A percentile compares a stretch with the other conserved stretches of the same genome.
These are phyloP conservation scores for Yamadazyma membranifaciens DNA, from an alignment of 1,139 yeast species.

Conservation along the genomic window DNA sequence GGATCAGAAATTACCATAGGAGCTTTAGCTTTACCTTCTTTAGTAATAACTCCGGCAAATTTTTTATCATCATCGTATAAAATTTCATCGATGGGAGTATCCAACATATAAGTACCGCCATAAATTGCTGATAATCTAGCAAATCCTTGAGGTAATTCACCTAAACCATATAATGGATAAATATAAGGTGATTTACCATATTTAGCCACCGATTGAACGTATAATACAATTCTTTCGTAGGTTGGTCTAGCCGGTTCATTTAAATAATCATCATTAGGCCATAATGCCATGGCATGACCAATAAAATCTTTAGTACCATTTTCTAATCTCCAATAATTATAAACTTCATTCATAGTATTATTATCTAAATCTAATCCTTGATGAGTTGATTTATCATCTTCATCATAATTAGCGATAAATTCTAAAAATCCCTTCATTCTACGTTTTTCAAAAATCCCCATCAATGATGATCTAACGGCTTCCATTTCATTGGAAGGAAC, in stretches of 20 bases:
- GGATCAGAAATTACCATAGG: slow-evolving; percentile 97
- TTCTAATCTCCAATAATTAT: slow-evolving; percentile 86
- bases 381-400: slow-evolving; percentile 76
- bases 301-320: slow-evolving; percentile 93
- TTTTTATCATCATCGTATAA: slow-evolving; percentile 64
- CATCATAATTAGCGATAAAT: slow-evolving; percentile 80
- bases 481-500: slow-evolving; percentile 92
- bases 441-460: slow-evolving; percentile 96
- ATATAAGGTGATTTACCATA: slow-evolving; percentile 96
- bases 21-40: slow-evolving; percentile 89
- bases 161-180: slow-evolving; percentile 94
- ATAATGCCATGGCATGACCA: slow-evolving; percentile 98
- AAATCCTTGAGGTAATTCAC: slow-evolving; percentile 98
- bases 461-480: slow-evolving; percentile 86
- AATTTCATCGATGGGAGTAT: slow-evolving; percentile 90
- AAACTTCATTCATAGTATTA: slow-evolving; percentile 91
- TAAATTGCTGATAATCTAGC: slow-evolving; percentile 95
- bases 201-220: slow-evolving; percentile 87
- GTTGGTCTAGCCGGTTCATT: slow-evolving; percentile 91
- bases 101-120: slow-evolving; percentile 98
- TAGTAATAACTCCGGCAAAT: slow-evolving; percentile 84
- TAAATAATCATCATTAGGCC: slow-evolving; percentile 90
- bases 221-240: slow-evolving; percentile 78
- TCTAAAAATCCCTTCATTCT: slow-evolving; percentile 91
- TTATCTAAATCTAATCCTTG: slow-evolving; percentile 83